Base-by-base conservation (phyloP, 257 asterid species). In the Gentiana macrophylla region DNA sequence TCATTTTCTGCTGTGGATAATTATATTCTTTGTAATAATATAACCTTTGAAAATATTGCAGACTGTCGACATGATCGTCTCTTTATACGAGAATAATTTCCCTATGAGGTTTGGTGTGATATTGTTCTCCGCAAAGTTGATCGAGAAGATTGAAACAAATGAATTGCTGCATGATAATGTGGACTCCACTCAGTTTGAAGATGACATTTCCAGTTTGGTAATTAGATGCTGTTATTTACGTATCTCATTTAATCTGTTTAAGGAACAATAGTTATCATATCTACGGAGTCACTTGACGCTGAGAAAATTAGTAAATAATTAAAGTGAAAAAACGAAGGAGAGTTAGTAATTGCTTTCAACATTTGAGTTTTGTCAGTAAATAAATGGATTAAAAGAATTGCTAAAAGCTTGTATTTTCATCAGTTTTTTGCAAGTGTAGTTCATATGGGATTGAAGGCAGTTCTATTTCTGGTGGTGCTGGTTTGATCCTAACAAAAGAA, bases 81-180 rank as follows among this genome's bases (percentile, higher is more conserved):
- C 92, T 68, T 64, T 83, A 77, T 77, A 74, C 72, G 98, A 92
- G 89, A 88, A 88, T 66, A 79, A 78, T 66, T 79, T 81, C 59
- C 98, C 98, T 12, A 71, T 85, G 77, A 85, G 97, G 80, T 88
- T 92, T 77, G 98, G 98, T 59, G 93, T 92, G 67, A 72, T 92
- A 73, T 74, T 92, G 75, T 92, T 84, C 80, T 88, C 98, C 1
- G 56, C 78, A 50, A 77, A 81, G 70, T 67, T 77, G 55, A 77
- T 87, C 70, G 80, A 83, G 72, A 71, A 64, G 65, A 69, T 87
- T 63, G 97, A 91, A 72, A 79, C 80, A 61, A 75, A 70, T 62
- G 88, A 80, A 67, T 73, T 80, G 67, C 87, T 78, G 48, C 74
- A 58, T 62, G 63, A 65, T 76, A 65, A 72, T 50, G 59, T 57